Base-by-base conservation (phyloP, 331 rosid species). In the Dryas integrifolia region DNA sequence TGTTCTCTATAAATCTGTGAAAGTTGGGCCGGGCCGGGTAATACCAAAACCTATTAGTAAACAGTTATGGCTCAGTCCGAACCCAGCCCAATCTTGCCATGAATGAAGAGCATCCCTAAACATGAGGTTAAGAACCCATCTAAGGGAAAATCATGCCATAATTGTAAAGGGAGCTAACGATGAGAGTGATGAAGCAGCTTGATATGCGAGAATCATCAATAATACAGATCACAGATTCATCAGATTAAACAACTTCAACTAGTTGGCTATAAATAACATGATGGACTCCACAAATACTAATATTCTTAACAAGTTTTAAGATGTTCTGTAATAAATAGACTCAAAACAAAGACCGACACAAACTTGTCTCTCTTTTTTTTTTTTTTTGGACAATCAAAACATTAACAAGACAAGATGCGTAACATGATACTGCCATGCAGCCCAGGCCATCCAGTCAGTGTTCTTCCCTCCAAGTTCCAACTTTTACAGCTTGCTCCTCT, bases 231-330 rank as follows among this genome's bases (percentile, higher is more conserved):
- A 68, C 63, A 53, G 62, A 78, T 81, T 76, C 70, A 73, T 82
- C 82, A 56, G 60, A 67, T 73, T 68, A 39, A 80, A 76, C 78
- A 72, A 79, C 58, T 70, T 74, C 74, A 79, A 76, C 83, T 82
- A 85, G 60, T 74, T 60, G 77, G 74, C 72, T 72, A 71, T 79
- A 69, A 77, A 71, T 79, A 69, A 77, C 89, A 86, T 79, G 80
- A 83, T 83, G 80, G 74, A 85, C 83, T 85, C 84, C 89, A 85
- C 88, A 81, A 84, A 84, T 72, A 73, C 67, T 83, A 84, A 78
- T 58, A 67, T 58, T 81, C 69, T 76, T 47, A 46, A 85, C 40
- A 58, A 73, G 82, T 79, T 74, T 79, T 60, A 82, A 70, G 70
- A 79, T 70, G 77, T 79, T 72, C 60, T 52, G 15, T 60, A 75